phyloP scores from a whole-genome alignment of 1,284 basidiomycete genomes.

The Fomitopsis betulina region DNA sequence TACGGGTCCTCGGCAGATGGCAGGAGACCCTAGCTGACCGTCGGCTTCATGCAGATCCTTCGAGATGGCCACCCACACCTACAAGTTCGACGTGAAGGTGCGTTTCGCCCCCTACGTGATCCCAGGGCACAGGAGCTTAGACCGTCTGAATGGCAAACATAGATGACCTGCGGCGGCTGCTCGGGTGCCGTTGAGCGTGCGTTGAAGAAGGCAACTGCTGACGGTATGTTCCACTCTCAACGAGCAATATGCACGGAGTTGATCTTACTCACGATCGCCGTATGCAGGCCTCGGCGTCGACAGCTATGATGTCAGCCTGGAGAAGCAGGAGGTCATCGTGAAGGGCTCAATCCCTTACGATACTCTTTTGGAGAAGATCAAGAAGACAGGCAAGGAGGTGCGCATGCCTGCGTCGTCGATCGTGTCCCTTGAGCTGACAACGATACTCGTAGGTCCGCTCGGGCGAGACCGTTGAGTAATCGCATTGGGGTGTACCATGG shows the following conservation, averaged over 20 bases:
- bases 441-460: conserved; percentile 31
- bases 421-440: conserved; percentile 4
- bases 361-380: conserved; percentile 66
- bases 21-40: background rate
- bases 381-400: conserved; percentile 86
- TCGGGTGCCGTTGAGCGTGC: conserved; percentile 76
- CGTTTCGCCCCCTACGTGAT: conserved; percentile 5
- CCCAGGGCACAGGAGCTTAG: background rate
- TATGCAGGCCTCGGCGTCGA: conserved; percentile 40
- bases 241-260: background rate
- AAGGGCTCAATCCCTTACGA: conserved; percentile 62
- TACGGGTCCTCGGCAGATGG: background rate
- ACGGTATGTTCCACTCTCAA: background rate
- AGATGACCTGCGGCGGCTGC: conserved; percentile 86
- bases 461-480: conserved; percentile 30
- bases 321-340: conserved; percentile 70
- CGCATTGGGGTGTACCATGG: background rate
- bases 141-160: conserved; percentile 9
- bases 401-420: background rate
- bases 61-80: conserved; percentile 28
- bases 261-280: background rate
- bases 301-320: conserved; percentile 58
- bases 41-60: background rate
- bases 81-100: conserved; percentile 39
- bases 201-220: conserved; percentile 58